phyloP scores from a whole-genome alignment of 331 rosid species.

The Malus hybrid region DNA sequence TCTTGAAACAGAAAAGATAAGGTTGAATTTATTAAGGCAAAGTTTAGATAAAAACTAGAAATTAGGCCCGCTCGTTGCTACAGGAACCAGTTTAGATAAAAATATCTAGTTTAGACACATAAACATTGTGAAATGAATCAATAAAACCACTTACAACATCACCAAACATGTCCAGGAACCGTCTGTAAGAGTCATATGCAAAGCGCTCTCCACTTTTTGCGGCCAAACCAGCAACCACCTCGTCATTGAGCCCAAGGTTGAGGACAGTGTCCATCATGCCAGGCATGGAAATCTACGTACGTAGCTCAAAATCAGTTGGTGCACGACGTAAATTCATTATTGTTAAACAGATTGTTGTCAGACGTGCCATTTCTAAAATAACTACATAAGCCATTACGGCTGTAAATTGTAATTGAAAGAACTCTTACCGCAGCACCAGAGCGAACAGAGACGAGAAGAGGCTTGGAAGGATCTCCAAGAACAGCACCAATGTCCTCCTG shows the following conservation, averaged over 20 bases:
- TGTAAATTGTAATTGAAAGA: not conserved
- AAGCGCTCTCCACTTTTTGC: slow-evolving; percentile 93
- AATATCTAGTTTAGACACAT: no score
- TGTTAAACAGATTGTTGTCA: not conserved
- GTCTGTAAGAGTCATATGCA: slow-evolving; percentile 86
- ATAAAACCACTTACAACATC: slow-evolving; percentile 61
- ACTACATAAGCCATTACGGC: no score
- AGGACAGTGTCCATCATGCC: slow-evolving; percentile 99
- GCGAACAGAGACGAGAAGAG: slow-evolving; percentile 84
- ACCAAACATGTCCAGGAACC: slow-evolving; percentile 95
- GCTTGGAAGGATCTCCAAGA: slow-evolving; percentile 79
- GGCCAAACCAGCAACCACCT: slow-evolving; percentile 81
- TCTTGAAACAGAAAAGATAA: not conserved
- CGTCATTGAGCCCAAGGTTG: slow-evolving; percentile 90
- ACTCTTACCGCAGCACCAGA: slow-evolving; percentile 88
- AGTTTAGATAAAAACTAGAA: no score
- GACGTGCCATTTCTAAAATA: not conserved
- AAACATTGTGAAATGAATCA: not conserved
- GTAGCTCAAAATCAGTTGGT: slow-evolving; percentile 11
- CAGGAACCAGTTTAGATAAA: no score
- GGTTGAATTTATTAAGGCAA: not conserved
- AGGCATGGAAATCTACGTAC: slow-evolving; percentile 83
- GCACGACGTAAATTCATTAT: not conserved
- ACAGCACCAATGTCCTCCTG: slow-evolving; percentile 64
- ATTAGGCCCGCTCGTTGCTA: no score